Evolutionary conservation across 345 rosid genomes (phyloP), one percentile per base, ranked within the genome.

Genomic region (Eutrema yunnanense): DNA sequence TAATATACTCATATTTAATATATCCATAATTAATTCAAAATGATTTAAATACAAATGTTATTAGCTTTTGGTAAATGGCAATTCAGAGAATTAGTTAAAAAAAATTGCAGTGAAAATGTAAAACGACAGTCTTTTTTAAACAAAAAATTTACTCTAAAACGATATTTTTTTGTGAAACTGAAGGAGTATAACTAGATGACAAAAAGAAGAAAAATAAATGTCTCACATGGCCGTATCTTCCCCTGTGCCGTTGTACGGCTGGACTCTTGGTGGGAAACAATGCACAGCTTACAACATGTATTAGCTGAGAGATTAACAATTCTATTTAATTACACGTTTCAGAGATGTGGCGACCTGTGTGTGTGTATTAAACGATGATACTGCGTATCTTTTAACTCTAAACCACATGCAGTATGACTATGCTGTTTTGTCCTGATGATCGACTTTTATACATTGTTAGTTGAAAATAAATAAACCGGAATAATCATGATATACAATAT

Each of bases 211-310:
- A 22, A 22, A 22, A 22, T 22, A 22, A 22, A 29, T 14, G 52
- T 29, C 71, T 37, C 66, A 59, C 74, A 49, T 60, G 74, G 59
- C 33, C 67, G 48, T 59, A 71, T 71, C 74, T 38, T 71, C 41
- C 8, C 10, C 4, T 38, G 74, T 59, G 59, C 57, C 32, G 8
- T 27, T 69, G 73, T 59, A 59, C 74, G 74, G 74, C 67, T 71
- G 75, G 67, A 71, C 67, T 71, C 60, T 16, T 60, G 42, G 67
- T 60, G 51, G 60, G 67, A 32, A 61, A 61, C 67, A 71, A 50
- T 40, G 30, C 33, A 71, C 67, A 71, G 75, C 50, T 60, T 38
- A 29, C 67, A 61, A 42, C 52, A 61, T 16, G 61, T 50, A 41
- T 50, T 70, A 29, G 67, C 59, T 49, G 41, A 30, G 8, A 67